Percentiles rank a stretch among this genome's conserved stretches.
These are phyloP conservation scores for Clonostachys byssicola DNA, from an alignment of 2,329 filamentous ascomycete species.

Conservation along the genomic window DNA sequence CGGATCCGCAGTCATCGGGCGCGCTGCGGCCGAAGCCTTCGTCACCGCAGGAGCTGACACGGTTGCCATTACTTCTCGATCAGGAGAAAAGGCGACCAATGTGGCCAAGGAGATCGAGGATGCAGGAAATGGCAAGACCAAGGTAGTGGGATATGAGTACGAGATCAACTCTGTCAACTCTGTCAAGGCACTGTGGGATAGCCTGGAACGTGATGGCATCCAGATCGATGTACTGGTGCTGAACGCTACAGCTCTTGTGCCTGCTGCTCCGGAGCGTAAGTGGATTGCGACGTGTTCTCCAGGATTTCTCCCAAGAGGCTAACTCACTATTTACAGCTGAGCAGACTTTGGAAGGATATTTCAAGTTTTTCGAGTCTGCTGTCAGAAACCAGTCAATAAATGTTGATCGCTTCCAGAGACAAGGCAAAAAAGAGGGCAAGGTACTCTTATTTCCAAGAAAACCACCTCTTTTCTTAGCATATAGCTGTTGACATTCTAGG, in stretches of 20 bases:
- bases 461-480: no score
- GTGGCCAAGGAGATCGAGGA: not conserved
- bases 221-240: slow-evolving; percentile 15
- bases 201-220: slow-evolving; percentile 29
- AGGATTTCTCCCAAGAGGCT: no score
- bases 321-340: no score
- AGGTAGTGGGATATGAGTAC: not conserved
- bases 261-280: no score
- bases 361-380: no score
- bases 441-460: no score
- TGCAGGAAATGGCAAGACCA: not conserved
- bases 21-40: slow-evolving; percentile 57
- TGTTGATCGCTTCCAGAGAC: no score
- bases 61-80: slow-evolving; percentile 27
- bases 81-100: slow-evolving; percentile 10
- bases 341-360: no score
- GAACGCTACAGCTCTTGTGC: not conserved
- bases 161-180: not conserved
- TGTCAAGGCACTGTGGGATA: slow-evolving; percentile 2
- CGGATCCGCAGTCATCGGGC: slow-evolving; percentile 61
- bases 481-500: no score
- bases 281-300: no score
- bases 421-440: no score
- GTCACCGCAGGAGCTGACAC: slow-evolving; percentile 27
- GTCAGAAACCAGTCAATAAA: no score